A percentile compares a stretch with the other conserved stretches of the same genome.
These are phyloP conservation scores for Jacaranda copaia DNA, from an alignment of 257 asterid species.

Conservation along the genomic window DNA sequence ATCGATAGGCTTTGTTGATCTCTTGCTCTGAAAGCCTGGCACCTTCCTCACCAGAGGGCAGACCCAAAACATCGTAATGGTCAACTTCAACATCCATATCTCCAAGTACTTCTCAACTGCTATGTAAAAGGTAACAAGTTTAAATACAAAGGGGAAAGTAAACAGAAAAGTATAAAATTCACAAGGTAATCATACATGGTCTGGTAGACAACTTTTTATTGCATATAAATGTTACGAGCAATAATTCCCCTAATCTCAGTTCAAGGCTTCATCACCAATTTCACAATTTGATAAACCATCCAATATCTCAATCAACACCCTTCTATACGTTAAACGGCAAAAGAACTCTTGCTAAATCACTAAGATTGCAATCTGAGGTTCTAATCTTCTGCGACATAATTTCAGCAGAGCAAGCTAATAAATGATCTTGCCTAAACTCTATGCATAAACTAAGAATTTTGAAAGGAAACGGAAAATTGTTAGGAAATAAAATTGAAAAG, in stretches of 20 bases:
- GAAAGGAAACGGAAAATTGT: too few species aligned
- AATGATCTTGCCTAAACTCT: neutral
- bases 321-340: neutral
- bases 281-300: neutral
- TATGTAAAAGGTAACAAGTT: conserved; percentile 10
- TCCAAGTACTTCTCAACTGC: conserved; percentile 30
- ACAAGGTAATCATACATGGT: neutral
- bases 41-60: conserved; percentile 81
- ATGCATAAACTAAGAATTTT: neutral
- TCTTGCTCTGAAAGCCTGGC: conserved; percentile 70
- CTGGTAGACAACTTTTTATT: neutral
- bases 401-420: neutral
- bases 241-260: neutral
- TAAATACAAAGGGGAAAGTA: neutral
- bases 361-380: neutral
- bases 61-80: conserved; percentile 69
- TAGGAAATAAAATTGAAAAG: neutral
- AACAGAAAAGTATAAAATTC: neutral
- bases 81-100: conserved; percentile 67
- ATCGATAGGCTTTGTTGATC: conserved; percentile 67
- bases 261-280: neutral
- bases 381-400: neutral
- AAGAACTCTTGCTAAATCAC: neutral
- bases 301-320: neutral
- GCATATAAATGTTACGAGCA: neutral